These are phyloP conservation scores for Sporisorium graminicola DNA, from an alignment of 1,284 basidiomycete genomes.

Conservation along the genomic window DNA sequence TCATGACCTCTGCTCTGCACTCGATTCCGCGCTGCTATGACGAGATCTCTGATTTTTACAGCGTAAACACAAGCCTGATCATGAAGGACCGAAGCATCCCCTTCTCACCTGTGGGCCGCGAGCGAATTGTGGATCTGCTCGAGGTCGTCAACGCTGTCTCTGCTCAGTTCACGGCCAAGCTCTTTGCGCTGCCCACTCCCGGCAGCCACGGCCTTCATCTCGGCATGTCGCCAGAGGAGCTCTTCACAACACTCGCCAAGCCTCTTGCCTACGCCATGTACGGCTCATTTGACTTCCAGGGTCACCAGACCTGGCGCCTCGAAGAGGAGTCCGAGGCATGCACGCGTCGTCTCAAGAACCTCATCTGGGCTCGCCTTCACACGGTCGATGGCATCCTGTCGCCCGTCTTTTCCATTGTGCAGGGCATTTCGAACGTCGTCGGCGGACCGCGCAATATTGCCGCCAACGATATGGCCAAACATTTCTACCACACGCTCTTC, in stretches of 20 bases:
- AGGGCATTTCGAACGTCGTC: slow-evolving; percentile 46
- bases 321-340: slow-evolving; percentile 39
- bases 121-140: slow-evolving; percentile 43
- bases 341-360: slow-evolving; percentile 39
- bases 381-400: slow-evolving; percentile 40
- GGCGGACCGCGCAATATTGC: slow-evolving; percentile 51
- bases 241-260: slow-evolving; percentile 31
- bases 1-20: slow-evolving; percentile 39
- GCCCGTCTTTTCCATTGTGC: slow-evolving; percentile 36
- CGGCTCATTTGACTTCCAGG: slow-evolving; percentile 51
- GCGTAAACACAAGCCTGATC: slow-evolving; percentile 17
- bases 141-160: slow-evolving; percentile 46
- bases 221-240: slow-evolving; percentile 37
- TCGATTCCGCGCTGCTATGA: slow-evolving; percentile 44
- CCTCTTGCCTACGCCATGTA: slow-evolving; percentile 53
- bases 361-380: slow-evolving; percentile 47
- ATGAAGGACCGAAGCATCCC: slow-evolving; percentile 31
- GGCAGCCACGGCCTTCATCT: slow-evolving; percentile 33
- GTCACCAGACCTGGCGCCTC: slow-evolving; percentile 47
- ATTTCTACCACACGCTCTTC: slow-evolving; percentile 49
- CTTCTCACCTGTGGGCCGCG: slow-evolving; percentile 17
- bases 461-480: slow-evolving; percentile 36
- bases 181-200: slow-evolving; percentile 46
- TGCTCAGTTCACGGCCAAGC: slow-evolving; percentile 42
- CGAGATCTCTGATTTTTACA: slow-evolving; percentile 36